Conservation (phyloP, 805 yeast genomes). For the Yamadazyma philogaea region DNA sequence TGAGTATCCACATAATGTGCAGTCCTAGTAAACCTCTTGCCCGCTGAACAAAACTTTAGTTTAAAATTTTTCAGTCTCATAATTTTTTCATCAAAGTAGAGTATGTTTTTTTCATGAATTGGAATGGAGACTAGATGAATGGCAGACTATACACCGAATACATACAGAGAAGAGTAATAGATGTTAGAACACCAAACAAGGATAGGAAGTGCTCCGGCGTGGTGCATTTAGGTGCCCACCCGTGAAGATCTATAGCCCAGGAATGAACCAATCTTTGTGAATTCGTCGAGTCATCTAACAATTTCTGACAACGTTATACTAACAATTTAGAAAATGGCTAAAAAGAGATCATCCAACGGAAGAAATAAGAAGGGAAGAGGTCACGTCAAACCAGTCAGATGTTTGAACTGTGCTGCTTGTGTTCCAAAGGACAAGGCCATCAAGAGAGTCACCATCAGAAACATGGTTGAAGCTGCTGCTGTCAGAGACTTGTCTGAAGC, state of each 20-base stretch:
- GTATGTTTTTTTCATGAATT: constrained; percentile 6
- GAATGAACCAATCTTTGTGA: too few relatives aligned
- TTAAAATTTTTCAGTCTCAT: constrained; percentile 9
- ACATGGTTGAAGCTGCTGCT: constrained; percentile 99
- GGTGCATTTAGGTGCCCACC: too few relatives aligned
- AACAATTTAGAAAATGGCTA: constrained; percentile 72
- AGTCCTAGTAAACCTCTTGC: not conserved
- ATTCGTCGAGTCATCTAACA: not conserved
- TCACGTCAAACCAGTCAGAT: constrained; percentile 99
- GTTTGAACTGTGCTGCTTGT: constrained; percentile 99
- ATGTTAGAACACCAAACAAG: not conserved
- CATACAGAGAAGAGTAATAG: not conserved
- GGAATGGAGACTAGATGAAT: constrained; percentile 1
- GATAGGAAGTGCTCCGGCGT: too few relatives aligned
- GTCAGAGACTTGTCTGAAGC: constrained; percentile 99
- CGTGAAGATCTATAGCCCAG: too few relatives aligned
- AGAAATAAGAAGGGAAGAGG: constrained; percentile 99
- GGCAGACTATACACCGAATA: not conserved
- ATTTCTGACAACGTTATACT: constrained; percentile 16
- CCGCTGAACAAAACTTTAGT: constrained; percentile 3
- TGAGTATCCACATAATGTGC: not conserved
- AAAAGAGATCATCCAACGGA: constrained; percentile 99
- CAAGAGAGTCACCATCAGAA: constrained; percentile 99
- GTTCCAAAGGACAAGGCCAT: constrained; percentile 99
- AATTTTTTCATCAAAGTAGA: constrained; percentile 9